Evolutionary conservation across 148 eudicot genomes (phyloP).

Genomic region (Rhododendron griersonianum): DNA sequence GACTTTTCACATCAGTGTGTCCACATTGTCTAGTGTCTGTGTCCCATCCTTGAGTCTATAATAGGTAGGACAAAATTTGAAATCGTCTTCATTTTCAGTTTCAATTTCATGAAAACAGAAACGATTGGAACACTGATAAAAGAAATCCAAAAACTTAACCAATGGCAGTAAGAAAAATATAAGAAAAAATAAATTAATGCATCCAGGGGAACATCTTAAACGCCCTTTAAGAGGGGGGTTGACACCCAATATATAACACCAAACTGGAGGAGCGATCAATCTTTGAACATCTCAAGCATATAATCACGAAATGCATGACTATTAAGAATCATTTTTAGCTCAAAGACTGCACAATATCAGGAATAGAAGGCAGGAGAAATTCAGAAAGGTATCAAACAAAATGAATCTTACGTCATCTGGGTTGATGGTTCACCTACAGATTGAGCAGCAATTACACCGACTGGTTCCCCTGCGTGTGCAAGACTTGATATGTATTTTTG

Average conservation of each 20-base stretch:
- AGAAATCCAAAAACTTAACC: not conserved
- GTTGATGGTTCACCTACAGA: constrained; percentile 98
- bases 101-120: not conserved
- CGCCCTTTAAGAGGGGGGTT: not conserved
- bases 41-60: not conserved
- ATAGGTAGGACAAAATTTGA: not conserved
- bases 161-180: not conserved
- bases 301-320: not conserved
- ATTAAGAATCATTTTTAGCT: not conserved
- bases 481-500: constrained; percentile 80
- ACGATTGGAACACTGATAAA: not conserved
- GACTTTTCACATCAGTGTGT: not conserved
- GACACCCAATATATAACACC: not conserved
- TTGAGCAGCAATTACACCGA: constrained; percentile 96
- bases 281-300: not conserved
- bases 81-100: not conserved
- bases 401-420: constrained; percentile 86
- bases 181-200: not conserved
- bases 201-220: not conserved
- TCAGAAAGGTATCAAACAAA: not conserved
- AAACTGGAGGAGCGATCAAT: not conserved
- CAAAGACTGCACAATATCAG: not conserved
- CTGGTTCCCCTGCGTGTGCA: constrained; percentile 96
- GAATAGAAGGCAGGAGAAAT: not conserved
- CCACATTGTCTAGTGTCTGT: not conserved